These are phyloP conservation scores for Marasmius sp. DNA, from an alignment of 1,284 basidiomycete species.

Conservation along the genomic window DNA sequence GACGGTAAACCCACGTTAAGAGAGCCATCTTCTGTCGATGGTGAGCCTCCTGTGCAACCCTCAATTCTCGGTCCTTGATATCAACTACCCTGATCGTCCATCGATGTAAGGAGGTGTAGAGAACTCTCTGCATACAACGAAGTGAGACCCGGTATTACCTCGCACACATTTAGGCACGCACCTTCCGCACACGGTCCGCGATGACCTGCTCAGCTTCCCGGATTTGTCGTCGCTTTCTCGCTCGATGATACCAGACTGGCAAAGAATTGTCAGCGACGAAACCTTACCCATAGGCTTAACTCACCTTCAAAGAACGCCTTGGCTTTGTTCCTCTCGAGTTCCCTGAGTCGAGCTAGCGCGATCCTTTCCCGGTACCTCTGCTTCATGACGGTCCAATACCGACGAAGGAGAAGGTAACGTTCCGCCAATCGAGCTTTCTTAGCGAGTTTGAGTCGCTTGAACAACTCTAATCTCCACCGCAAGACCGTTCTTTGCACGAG, in stretches of 20 bases:
- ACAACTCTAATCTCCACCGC: slow-evolving; percentile 59
- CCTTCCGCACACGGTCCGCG: slow-evolving; percentile 39
- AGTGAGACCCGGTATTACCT: background rate
- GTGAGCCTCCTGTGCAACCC: slow-evolving; percentile 42
- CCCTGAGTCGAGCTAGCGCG: slow-evolving; percentile 46
- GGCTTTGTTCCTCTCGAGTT: slow-evolving; percentile 39
- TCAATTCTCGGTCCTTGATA: slow-evolving; percentile 68
- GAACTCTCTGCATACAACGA: slow-evolving; percentile 46
- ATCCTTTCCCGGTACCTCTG: slow-evolving; percentile 47
- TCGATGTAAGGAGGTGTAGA: slow-evolving; percentile 42
- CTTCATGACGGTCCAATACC: slow-evolving; percentile 54
- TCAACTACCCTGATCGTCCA: slow-evolving; percentile 77
- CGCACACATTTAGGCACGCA: slow-evolving; percentile 24
- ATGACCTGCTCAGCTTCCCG: slow-evolving; percentile 42
- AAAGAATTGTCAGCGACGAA: slow-evolving; percentile 15
- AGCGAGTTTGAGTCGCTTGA: slow-evolving; percentile 46
- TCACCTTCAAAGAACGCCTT: slow-evolving; percentile 48
- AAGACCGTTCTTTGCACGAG: slow-evolving; percentile 48
- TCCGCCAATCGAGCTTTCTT: slow-evolving; percentile 62
- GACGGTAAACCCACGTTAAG: slow-evolving; percentile 40
- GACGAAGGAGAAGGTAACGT: slow-evolving; percentile 52
- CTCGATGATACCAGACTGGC: slow-evolving; percentile 50
- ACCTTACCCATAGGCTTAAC: slow-evolving; percentile 11
- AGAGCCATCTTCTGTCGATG: slow-evolving; percentile 41
- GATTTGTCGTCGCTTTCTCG: slow-evolving; percentile 32